phyloP scores from a whole-genome alignment of 768 basidiomycete genomes.

The Roridomyces roridus region DNA sequence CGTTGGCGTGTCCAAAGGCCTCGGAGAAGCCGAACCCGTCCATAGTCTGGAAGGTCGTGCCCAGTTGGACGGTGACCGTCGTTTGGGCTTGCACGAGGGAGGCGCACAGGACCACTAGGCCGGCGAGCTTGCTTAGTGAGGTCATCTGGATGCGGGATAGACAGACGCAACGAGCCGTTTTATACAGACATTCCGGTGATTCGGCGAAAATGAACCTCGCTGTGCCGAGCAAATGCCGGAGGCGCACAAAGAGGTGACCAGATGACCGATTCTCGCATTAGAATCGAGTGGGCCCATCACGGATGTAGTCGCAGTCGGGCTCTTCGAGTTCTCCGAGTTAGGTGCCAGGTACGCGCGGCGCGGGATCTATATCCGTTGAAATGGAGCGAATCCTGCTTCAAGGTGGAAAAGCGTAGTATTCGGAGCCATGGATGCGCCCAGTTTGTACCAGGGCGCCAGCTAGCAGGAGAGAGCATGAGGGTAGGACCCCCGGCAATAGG shows the following conservation, averaged over 20 bases:
- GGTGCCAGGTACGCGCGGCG: too few species aligned
- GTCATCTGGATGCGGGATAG: background rate
- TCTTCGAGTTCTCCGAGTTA: too few species aligned
- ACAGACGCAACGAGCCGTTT: background rate
- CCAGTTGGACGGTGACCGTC: conserved; percentile 7
- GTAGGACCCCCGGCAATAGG: too few species aligned
- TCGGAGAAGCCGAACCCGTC: conserved; percentile 20
- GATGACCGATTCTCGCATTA: too few species aligned
- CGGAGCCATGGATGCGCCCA: too few species aligned
- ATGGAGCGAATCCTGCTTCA: too few species aligned
- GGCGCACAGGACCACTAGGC: background rate
- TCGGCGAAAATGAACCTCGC: background rate
- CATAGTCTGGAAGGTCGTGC: conserved; percentile 17
- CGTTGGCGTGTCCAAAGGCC: conserved; percentile 18
- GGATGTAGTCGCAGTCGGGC: too few species aligned
- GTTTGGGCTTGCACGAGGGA: background rate
- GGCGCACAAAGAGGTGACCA: background rate
- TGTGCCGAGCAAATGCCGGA: background rate
- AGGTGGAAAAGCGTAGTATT: too few species aligned
- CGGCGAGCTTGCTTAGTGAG: background rate
- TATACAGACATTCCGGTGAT: background rate
- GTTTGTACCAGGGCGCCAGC: too few species aligned
- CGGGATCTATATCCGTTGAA: too few species aligned
- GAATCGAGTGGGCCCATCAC: too few species aligned
- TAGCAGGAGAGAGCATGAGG: too few species aligned